Evolutionary conservation across 768 basidiomycete species (phyloP), one percentile per base, ranked within the genome.

Genomic region (Podaxis sp.): DNA sequence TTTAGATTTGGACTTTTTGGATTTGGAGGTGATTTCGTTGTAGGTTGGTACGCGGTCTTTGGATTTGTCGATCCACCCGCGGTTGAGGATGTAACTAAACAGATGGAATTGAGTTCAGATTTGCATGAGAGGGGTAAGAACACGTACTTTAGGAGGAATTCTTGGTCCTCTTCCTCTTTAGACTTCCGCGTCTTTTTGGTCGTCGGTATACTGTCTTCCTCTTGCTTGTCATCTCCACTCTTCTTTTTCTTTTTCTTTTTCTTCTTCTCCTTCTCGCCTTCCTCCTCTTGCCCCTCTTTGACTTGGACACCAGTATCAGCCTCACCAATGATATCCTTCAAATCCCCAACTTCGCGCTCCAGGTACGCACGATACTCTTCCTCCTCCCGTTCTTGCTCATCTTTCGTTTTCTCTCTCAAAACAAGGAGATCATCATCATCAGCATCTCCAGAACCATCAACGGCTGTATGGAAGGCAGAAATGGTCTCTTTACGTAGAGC

Each of bases 11-110:
- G 43, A 46, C n/a, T 65, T 63, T 55, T 71, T 72, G 57, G 68
- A 68, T 40, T 69, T 71, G 43, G 43, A n/a, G 4, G 60, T 58
- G 46, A 97, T 79, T 72, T 98, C 94, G 40, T 84, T 75, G 71
- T 96, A 95, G 0, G 94, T 96, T 1, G 96, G 96, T 2, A 95
- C 77, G 59, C 86, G 88, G 13, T 83, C 80, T 22, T 83, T 76
- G 1, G 88, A 80, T 54, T 82, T 85, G 74, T 98, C 97, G 53
- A 99, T 87, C 97, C 97, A 99, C 1, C 96, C 97, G 29, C 97
- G 93, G 73, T 96, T 96, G 22, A 98, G 80, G 66, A 99, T 97
- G 73, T 97, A 99, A 74, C 96, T 98, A 68, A 0, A 56, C 11
- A 50, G 41, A 19, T 55, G 60, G 49, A 4, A 57, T 51, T 46